Evolutionary conservation across 352 stramenopile genomes (phyloP).

Genomic region (Detonula confervacea): DNA sequence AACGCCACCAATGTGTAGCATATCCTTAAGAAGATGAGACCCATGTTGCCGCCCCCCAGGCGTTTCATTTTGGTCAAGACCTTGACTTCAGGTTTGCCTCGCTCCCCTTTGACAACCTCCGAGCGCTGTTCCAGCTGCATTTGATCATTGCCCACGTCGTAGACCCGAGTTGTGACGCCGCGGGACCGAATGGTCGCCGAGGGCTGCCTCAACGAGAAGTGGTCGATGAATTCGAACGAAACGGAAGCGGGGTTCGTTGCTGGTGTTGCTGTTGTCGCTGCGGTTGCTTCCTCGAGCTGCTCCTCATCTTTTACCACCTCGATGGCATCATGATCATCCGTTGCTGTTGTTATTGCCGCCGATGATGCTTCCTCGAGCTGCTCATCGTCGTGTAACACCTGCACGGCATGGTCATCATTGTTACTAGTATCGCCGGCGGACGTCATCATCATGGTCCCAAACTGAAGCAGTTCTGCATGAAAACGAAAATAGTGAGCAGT

Average conservation of each 20-base stretch:
- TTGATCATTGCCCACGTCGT: conserved; percentile 6
- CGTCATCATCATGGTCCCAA: no score
- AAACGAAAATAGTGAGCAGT: no score
- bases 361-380: no score
- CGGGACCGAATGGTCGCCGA: conserved; percentile 19
- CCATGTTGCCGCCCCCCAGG: not conserved
- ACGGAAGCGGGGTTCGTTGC: not conserved
- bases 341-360: no score
- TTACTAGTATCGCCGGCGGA: no score
- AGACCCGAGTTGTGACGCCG: conserved; percentile 4
- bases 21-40: conserved; percentile 4
- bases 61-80: conserved; percentile 1
- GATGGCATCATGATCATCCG: no score
- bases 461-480: no score
- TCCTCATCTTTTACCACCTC: not conserved
- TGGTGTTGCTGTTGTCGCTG: not conserved
- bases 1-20: conserved; percentile 1
- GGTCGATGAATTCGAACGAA: conserved; percentile 16
- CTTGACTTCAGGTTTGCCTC: not conserved
- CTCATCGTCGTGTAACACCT: no score
- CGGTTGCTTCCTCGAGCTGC: not conserved
- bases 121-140: conserved; percentile 19
- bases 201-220: conserved; percentile 13
- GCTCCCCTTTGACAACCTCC: not conserved
- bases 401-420: no score